Evolutionary conservation across 208 protist species (phyloP).

Genomic region (Angomonas deanei): DNA sequence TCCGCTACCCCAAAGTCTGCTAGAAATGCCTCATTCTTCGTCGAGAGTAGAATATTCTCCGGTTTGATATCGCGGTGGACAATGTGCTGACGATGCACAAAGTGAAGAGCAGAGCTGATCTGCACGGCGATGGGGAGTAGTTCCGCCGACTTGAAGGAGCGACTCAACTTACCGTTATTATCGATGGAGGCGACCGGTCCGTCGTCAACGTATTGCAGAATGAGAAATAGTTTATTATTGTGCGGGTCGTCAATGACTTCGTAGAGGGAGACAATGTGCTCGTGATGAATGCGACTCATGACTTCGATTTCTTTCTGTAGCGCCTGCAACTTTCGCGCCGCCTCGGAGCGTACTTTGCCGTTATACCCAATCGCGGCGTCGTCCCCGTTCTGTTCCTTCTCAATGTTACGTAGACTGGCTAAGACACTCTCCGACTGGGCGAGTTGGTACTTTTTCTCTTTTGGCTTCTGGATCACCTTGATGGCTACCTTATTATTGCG

Average conservation of each 20-base stretch:
- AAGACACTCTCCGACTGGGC: slow-evolving; percentile 20
- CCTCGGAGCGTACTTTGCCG: background rate
- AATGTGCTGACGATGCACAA: slow-evolving; percentile 60
- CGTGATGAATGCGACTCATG: slow-evolving; percentile 94
- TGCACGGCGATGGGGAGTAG: slow-evolving; percentile 43
- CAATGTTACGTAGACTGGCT: slow-evolving; percentile 14
- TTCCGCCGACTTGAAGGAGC: slow-evolving; percentile 23
- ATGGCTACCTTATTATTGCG: slow-evolving; percentile 60
- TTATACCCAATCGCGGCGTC: background rate
- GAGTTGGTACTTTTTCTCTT: slow-evolving; percentile 5
- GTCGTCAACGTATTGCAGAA: slow-evolving; percentile 91
- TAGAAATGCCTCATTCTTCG: slow-evolving; percentile 44
- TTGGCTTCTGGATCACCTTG: slow-evolving; percentile 56
- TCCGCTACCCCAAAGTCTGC: slow-evolving; percentile 85
- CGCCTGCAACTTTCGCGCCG: background rate
- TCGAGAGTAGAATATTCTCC: slow-evolving; percentile 75
- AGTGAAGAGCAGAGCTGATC: slow-evolving; percentile 48
- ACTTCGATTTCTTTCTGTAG: slow-evolving; percentile 90
- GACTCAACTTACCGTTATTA: slow-evolving; percentile 18
- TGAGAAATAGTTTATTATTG: slow-evolving; percentile 85
- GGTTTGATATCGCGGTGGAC: slow-evolving; percentile 89
- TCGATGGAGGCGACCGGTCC: slow-evolving; percentile 47
- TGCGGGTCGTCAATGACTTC: slow-evolving; percentile 96
- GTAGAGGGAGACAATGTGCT: slow-evolving; percentile 92
- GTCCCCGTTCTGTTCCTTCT: slow-evolving; percentile 11